Evolutionary conservation across 2,329 filamentous ascomycete genomes (phyloP).

Genomic region (Colletotrichum caudatum): DNA sequence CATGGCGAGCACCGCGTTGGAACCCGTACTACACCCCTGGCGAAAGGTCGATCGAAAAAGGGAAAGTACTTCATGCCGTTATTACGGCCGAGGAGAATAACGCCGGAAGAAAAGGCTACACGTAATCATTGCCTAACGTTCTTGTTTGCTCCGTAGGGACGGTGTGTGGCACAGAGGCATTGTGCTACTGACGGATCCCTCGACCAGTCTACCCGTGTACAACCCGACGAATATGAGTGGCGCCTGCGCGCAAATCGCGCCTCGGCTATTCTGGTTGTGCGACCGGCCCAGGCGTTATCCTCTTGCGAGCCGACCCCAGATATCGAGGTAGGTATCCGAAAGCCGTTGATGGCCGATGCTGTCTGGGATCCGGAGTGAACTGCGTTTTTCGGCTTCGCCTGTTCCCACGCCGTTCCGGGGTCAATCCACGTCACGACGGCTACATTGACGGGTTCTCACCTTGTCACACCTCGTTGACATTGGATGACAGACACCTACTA

Average conservation of each 20-base stretch:
- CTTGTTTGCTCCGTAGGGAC: slow-evolving; percentile 20
- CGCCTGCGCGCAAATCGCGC: neutral
- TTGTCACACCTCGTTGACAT: neutral
- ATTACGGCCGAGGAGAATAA: neutral
- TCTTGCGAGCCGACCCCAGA: neutral
- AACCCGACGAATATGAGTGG: neutral
- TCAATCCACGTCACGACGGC: slow-evolving; percentile 1
- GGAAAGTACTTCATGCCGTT: neutral
- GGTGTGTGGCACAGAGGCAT: neutral
- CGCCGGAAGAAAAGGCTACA: neutral
- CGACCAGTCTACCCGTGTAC: slow-evolving; percentile 11
- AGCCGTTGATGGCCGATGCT: neutral
- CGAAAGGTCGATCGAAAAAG: neutral
- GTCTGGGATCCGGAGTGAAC: slow-evolving; percentile 1
- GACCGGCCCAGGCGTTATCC: neutral
- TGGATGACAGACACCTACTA: slow-evolving; percentile 12
- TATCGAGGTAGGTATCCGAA: neutral
- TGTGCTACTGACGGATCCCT: slow-evolving; percentile 11
- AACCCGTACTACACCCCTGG: slow-evolving; percentile 7
- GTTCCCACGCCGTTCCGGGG: neutral
- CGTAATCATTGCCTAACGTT: neutral
- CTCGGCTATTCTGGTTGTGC: neutral
- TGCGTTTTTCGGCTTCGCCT: slow-evolving; percentile 13
- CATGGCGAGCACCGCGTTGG: neutral
- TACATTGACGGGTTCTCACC: neutral